Conservation (phyloP, 176 grass and related monocot genomes). For the Olyra latifolia region DNA sequence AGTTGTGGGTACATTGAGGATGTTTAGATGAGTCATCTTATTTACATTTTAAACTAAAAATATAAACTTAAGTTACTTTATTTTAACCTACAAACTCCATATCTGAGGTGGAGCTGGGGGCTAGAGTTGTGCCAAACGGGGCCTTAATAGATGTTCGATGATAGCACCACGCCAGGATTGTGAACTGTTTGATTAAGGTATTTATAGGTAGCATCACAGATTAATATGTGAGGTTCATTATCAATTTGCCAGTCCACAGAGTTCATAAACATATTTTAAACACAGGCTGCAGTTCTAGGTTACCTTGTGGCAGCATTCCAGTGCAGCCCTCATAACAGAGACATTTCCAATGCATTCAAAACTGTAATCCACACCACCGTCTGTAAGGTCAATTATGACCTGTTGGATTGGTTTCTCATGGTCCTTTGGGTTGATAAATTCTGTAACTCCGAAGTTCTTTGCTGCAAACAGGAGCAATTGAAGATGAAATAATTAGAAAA, state of each 20-base stretch:
- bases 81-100: too few species aligned
- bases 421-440: slow-evolving; percentile 98
- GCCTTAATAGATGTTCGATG: not conserved
- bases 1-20: too few species aligned
- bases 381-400: slow-evolving; percentile 83
- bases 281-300: not conserved
- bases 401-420: slow-evolving; percentile 95
- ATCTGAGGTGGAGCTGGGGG: too few species aligned
- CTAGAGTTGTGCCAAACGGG: too few species aligned
- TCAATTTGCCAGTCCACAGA: not conserved
- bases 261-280: slow-evolving; percentile 1
- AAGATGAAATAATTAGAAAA: slow-evolving; percentile 20
- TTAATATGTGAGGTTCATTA: not conserved
- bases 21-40: too few species aligned
- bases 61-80: too few species aligned
- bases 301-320: slow-evolving; percentile 99
- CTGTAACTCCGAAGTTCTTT: slow-evolving; percentile 95
- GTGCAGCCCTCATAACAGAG: slow-evolving; percentile 85
- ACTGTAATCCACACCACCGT: slow-evolving; percentile 96
- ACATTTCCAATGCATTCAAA: slow-evolving; percentile 99
- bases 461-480: slow-evolving; percentile 49
- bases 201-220: not conserved
- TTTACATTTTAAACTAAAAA: too few species aligned
- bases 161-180: not conserved
- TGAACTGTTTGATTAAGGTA: not conserved